Percentiles rank a stretch among this genome's conserved stretches.
Conservation (phyloP, 495 filamentous ascomycete genomes). For the Amniculicola lignicola region DNA sequence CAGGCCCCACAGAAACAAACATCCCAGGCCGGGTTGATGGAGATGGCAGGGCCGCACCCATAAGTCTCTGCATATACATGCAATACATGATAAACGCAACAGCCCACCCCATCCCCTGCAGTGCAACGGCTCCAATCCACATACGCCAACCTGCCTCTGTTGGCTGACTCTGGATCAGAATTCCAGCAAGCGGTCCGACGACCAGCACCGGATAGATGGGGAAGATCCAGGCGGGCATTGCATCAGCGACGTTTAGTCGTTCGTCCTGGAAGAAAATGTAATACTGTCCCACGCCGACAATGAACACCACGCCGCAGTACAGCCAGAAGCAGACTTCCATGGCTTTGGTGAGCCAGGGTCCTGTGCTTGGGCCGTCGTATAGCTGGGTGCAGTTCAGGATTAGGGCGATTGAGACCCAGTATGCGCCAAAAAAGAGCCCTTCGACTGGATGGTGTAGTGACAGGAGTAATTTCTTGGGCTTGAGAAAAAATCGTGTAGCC, state of each 20-base stretch:
- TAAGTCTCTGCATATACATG: slow-evolving; percentile 38
- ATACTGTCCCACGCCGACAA: slow-evolving; percentile 50
- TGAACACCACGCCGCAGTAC: slow-evolving; percentile 47
- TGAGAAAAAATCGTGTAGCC: slow-evolving; percentile 38
- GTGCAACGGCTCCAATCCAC: slow-evolving; percentile 49
- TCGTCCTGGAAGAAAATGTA: slow-evolving; percentile 51
- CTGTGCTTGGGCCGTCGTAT: slow-evolving; percentile 31
- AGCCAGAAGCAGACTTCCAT: slow-evolving; percentile 52
- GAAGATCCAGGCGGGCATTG: slow-evolving; percentile 55
- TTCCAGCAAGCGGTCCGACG: slow-evolving; percentile 50
- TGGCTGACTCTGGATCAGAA: slow-evolving; percentile 47
- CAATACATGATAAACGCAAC: slow-evolving; percentile 52
- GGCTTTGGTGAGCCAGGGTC: slow-evolving; percentile 44
- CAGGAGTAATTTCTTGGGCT: slow-evolving; percentile 2
- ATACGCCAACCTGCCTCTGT: slow-evolving; percentile 44
- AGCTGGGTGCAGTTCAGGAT: slow-evolving; percentile 26
- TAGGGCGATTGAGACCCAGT: slow-evolving; percentile 31
- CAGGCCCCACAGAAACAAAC: slow-evolving; percentile 38
- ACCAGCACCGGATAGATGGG: slow-evolving; percentile 57
- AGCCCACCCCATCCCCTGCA: slow-evolving; percentile 53
- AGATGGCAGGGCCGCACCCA: slow-evolving; percentile 36
- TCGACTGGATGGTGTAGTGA: slow-evolving; percentile 35
- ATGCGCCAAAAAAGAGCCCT: slow-evolving; percentile 29
- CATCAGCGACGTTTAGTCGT: slow-evolving; percentile 40
- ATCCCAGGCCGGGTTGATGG: slow-evolving; percentile 38